A percentile compares a stretch with the other conserved stretches of the same genome.
Evolutionary conservation across 257 asterid genomes (phyloP).

Genomic region (Galeopsis tetrahit): DNA sequence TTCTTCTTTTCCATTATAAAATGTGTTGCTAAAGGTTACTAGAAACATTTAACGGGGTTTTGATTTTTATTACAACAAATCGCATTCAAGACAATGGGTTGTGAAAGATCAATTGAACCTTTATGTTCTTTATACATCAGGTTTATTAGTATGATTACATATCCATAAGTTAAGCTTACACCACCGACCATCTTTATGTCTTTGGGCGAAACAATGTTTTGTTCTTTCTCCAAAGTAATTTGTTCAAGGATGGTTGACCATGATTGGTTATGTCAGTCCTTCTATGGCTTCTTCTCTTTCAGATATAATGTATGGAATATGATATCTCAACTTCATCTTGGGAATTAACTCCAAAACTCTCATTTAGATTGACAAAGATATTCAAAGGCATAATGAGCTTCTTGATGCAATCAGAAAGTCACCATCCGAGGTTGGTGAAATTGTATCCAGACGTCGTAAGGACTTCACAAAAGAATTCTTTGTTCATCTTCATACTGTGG

Average conservation of each 20-base stretch:
- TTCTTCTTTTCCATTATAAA: neutral
- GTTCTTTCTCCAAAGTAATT: slow-evolving; percentile 17
- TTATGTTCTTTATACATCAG: neutral
- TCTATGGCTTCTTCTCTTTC: slow-evolving; percentile 2
- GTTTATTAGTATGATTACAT: slow-evolving; percentile 14
- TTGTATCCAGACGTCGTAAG: slow-evolving; percentile 86
- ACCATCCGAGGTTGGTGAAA: slow-evolving; percentile 68
- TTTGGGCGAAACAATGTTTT: slow-evolving; percentile 6
- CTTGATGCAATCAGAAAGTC: slow-evolving; percentile 64
- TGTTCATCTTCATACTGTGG: slow-evolving; percentile 75
- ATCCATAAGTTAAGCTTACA: neutral
- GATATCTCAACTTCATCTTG: slow-evolving; percentile 15
- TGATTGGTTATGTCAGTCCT: neutral
- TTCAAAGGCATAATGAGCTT: slow-evolving; percentile 84
- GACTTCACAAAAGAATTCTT: slow-evolving; percentile 95
- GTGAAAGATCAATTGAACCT: neutral
- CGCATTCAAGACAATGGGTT: slow-evolving; percentile 2
- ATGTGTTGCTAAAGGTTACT: slow-evolving; percentile 20
- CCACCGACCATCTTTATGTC: neutral
- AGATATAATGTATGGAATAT: slow-evolving; percentile 1
- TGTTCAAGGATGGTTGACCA: slow-evolving; percentile 1
- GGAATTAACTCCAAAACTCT: slow-evolving; percentile 27
- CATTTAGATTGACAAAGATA: slow-evolving; percentile 77
- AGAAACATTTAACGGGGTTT: slow-evolving; percentile 14
- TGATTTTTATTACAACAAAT: neutral